phyloP scores from a whole-genome alignment of 257 asterid species.

The Ilex aquifolium region DNA sequence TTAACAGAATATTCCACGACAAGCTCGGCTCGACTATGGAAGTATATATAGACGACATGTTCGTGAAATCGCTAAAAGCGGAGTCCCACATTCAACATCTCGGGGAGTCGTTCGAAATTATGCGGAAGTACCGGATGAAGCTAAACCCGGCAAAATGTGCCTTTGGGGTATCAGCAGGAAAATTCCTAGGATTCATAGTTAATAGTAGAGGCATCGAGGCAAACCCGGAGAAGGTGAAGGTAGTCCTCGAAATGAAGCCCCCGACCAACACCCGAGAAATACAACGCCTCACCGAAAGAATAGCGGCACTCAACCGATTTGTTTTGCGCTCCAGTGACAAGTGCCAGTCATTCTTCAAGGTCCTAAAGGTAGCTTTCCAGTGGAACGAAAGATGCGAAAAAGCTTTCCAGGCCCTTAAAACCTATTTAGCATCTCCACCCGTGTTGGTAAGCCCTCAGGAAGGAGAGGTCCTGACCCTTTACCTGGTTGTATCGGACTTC shows the following conservation, averaged over 20 bases:
- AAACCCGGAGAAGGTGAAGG: neutral
- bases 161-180: neutral
- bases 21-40: neutral
- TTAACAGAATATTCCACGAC: too few species aligned
- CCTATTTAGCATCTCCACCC: neutral
- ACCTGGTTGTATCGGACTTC: too few species aligned
- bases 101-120: neutral
- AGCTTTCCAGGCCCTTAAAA: neutral
- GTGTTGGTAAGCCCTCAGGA: neutral
- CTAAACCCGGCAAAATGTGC: neutral
- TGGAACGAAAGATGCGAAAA: neutral
- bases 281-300: neutral
- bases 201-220: neutral
- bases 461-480: neutral
- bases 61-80: neutral
- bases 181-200: neutral
- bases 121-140: neutral
- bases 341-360: neutral
- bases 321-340: neutral
- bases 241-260: neutral
- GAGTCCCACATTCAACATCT: neutral
- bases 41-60: neutral
- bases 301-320: neutral
- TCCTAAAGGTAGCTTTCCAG: neutral
- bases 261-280: neutral